Percentiles rank a stretch among this genome's conserved stretches.
Evolutionary conservation across 768 basidiomycete species (phyloP).

Genomic region (Xerocomus spinulosus): DNA sequence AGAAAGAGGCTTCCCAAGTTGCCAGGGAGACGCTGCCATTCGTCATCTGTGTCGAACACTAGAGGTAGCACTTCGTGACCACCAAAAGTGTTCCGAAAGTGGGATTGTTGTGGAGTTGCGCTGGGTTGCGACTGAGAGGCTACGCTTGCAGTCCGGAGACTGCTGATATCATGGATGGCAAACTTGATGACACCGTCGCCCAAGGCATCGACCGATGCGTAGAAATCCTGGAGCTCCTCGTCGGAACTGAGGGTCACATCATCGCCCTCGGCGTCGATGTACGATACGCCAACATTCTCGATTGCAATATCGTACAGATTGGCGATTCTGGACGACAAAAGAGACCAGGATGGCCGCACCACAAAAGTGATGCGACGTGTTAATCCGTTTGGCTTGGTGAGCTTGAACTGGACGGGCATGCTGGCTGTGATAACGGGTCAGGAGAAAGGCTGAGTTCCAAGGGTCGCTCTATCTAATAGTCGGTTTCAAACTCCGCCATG

Average conservation of each 20-base stretch:
- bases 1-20: conserved; percentile 40
- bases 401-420: conserved; percentile 57
- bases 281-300: conserved; percentile 61
- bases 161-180: conserved; percentile 53
- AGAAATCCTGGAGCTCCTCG: conserved; percentile 75
- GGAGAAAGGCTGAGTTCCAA: conserved; percentile 3
- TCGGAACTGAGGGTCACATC: conserved; percentile 74
- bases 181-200: conserved; percentile 47
- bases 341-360: conserved; percentile 49
- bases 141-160: conserved; percentile 31
- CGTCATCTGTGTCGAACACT: conserved; percentile 49
- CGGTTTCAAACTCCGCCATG: conserved; percentile 43
- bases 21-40: conserved; percentile 58
- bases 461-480: conserved; percentile 12
- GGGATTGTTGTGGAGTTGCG: conserved; percentile 30
- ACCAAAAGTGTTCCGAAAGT: conserved; percentile 61
- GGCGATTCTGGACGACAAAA: conserved; percentile 52
- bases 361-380: conserved; percentile 59
- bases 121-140: conserved; percentile 32
- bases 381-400: conserved; percentile 49
- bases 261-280: conserved; percentile 69
- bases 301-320: conserved; percentile 52
- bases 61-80: conserved; percentile 41
- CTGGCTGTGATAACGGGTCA: conserved; percentile 37
- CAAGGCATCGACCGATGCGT: conserved; percentile 33